A percentile compares a stretch with the other conserved stretches of the same genome.
Conservation (phyloP, 768 basidiomycete species). For the Boletus rubescentipes region DNA sequence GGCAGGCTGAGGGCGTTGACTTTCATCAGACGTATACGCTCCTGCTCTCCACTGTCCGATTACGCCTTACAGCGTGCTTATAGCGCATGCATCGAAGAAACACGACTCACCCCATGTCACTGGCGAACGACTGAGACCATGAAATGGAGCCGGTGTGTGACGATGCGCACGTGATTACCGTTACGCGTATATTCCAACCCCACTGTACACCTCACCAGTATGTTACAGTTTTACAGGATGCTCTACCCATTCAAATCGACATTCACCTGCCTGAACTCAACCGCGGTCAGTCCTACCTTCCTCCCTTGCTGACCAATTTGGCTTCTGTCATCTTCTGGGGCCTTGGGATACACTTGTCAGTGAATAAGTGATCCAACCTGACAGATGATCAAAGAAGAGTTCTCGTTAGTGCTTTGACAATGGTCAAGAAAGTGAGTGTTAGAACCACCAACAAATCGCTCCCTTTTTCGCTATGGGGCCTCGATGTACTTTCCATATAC, state of each 20-base stretch:
- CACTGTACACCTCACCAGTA: slow-evolving; percentile 54
- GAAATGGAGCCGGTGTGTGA: too few relatives aligned
- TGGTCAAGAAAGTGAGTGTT: slow-evolving; percentile 83
- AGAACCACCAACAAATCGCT: slow-evolving; percentile 46
- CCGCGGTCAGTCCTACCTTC: slow-evolving; percentile 87
- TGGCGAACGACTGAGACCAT: too few relatives aligned
- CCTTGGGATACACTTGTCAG: slow-evolving; percentile 96
- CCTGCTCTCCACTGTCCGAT: too few relatives aligned
- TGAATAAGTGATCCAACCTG: slow-evolving; percentile 90
- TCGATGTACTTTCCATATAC: slow-evolving; percentile 45
- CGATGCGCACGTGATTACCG: too few relatives aligned
- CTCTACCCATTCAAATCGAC: slow-evolving; percentile 94
- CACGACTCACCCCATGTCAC: too few relatives aligned
- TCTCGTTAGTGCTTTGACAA: slow-evolving; percentile 81
- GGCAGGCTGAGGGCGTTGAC: too few relatives aligned
- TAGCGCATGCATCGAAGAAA: too few relatives aligned
- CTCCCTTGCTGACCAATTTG: slow-evolving; percentile 84
- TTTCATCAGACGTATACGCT: too few relatives aligned
- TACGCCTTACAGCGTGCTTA: too few relatives aligned
- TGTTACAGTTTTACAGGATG: slow-evolving; percentile 81
- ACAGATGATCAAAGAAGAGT: slow-evolving; percentile 90
- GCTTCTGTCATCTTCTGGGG: slow-evolving; percentile 88
- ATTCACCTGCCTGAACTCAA: slow-evolving; percentile 93
- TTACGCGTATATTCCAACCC: too few relatives aligned
- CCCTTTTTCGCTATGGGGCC: slow-evolving; percentile 72